Evolutionary conservation across 495 filamentous ascomycete species (phyloP), one percentile per base, ranked within the genome.

Genomic region (Hypoxylon crocopeplum): DNA sequence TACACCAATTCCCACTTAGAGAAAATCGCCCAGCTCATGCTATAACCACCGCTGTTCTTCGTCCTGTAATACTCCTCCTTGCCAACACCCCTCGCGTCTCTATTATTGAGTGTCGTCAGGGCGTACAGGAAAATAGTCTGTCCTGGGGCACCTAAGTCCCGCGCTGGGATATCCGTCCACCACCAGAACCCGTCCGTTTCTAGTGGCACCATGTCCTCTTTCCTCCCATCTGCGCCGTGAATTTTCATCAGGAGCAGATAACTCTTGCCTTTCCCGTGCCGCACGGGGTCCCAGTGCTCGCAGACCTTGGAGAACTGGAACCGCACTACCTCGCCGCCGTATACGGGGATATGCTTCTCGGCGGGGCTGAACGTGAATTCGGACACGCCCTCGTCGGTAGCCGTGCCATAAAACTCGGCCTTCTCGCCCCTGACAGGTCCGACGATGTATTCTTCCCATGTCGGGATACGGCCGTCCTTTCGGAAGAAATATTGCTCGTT

Each of bases 391-490:
- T 92, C 84, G 15, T 85, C 78, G 8, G 78, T 66, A 4, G 72
- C 72, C 16, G 75, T 77, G 30, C 78, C 79, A 25, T 70, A 77
- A 64, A 82, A 90, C 49, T 81, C 70, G 21, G 75, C 70, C 17
- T 73, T 72, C 41, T 84, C 80, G 22, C 74, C 75, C 27, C 76
- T 71, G 7, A 73, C 42, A 11, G 63, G 67, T 21, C 85, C 84
- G 7, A 81, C 37, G 21, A 89, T 80, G 67, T 96, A 97, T 64
- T 94, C 88, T 64, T 92, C 88, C 91, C 91, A 97, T 0, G 73
- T 76, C 5, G 83, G 72, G 1, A 63, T 56, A 7, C 75, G 53
- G 3, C 76, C 74, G 21, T 79, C 79, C 11, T 76, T 72, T 20
- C 89, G 84, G 77, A 84, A 93, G 73, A 91, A 90, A 29, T 89